These are phyloP conservation scores for Calocybe indica DNA, from an alignment of 768 basidiomycete species.

Conservation along the genomic window DNA sequence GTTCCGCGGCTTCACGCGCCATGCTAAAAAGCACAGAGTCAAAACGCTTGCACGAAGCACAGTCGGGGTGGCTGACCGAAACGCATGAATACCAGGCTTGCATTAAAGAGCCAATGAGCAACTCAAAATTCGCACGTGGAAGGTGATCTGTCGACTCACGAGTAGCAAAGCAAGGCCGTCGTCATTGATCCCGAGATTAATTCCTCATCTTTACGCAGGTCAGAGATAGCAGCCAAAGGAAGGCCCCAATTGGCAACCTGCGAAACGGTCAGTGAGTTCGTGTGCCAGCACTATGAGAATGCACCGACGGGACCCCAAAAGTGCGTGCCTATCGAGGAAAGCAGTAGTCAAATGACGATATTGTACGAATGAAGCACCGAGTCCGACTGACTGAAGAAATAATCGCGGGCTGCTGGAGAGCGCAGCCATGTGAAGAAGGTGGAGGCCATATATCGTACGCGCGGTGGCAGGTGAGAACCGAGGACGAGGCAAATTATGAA, in stretches of 20 bases:
- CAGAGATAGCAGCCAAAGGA: slow-evolving; percentile 87
- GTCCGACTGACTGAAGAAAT: slow-evolving; percentile 82
- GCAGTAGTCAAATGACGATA: background rate
- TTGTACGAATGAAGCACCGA: no score
- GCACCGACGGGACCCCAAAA: slow-evolving; percentile 96
- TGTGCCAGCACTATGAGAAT: slow-evolving; percentile 3
- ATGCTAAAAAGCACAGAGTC: slow-evolving; percentile 46
- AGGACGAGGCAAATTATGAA: slow-evolving; percentile 13
- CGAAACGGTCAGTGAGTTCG: slow-evolving; percentile 2
- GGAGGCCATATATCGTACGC: slow-evolving; percentile 53
- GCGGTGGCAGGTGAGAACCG: slow-evolving; percentile 14
- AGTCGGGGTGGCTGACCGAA: slow-evolving; percentile 55
- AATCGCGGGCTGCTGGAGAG: slow-evolving; percentile 86
- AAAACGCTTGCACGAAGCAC: background rate
- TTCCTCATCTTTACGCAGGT: slow-evolving; percentile 91
- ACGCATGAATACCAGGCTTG: slow-evolving; percentile 85
- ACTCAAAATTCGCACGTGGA: background rate
- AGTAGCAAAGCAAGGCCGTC: slow-evolving; percentile 82
- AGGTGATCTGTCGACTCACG: slow-evolving; percentile 66
- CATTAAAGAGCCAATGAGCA: slow-evolving; percentile 4
- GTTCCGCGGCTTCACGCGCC: slow-evolving; percentile 94
- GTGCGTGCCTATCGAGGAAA: slow-evolving; percentile 67
- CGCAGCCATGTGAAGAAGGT: slow-evolving; percentile 86
- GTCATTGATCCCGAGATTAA: slow-evolving; percentile 98
- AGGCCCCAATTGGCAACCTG: slow-evolving; percentile 99